These are phyloP conservation scores for Teratosphaeria pseudoeucalypti DNA, from an alignment of 2,329 filamentous ascomycete genomes.

Conservation along the genomic window DNA sequence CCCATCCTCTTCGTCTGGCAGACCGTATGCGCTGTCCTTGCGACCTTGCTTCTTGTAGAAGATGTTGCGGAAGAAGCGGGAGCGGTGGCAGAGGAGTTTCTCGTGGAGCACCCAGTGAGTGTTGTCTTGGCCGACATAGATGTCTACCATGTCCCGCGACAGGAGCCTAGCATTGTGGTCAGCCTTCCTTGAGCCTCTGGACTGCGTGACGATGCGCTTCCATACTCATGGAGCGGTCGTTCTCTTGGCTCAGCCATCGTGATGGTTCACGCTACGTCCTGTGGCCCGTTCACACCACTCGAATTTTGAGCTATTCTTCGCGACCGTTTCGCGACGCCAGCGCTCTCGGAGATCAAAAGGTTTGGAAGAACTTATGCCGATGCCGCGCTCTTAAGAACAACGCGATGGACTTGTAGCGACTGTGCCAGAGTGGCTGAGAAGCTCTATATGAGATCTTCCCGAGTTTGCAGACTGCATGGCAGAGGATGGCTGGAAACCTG, in stretches of 20 bases:
- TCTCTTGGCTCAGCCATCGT: slow-evolving; percentile 22
- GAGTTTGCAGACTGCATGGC: background rate
- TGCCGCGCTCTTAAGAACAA: background rate
- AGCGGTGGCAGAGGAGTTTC: slow-evolving; percentile 45
- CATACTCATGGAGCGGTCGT: slow-evolving; percentile 35
- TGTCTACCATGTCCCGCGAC: slow-evolving; percentile 44
- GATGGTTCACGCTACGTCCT: slow-evolving; percentile 2
- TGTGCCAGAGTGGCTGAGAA: slow-evolving; percentile 1
- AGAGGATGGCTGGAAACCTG: slow-evolving; percentile 1
- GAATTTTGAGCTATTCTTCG: background rate
- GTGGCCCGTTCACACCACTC: background rate
- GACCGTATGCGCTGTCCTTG: slow-evolving; percentile 33
- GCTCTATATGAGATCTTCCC: background rate
- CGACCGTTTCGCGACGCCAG: slow-evolving; percentile 2
- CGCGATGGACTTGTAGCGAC: background rate
- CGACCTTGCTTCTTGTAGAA: slow-evolving; percentile 34
- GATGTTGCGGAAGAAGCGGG: slow-evolving; percentile 43
- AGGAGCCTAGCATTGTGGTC: slow-evolving; percentile 34
- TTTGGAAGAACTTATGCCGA: background rate
- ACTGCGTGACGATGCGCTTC: background rate
- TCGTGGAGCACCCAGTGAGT: slow-evolving; percentile 48
- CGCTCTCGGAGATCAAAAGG: background rate
- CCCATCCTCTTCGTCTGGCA: slow-evolving; percentile 43
- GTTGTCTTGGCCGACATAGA: slow-evolving; percentile 45
- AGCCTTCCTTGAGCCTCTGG: background rate